phyloP scores from a whole-genome alignment of 139 green algal species.

The Desmodesmus armatus region DNA sequence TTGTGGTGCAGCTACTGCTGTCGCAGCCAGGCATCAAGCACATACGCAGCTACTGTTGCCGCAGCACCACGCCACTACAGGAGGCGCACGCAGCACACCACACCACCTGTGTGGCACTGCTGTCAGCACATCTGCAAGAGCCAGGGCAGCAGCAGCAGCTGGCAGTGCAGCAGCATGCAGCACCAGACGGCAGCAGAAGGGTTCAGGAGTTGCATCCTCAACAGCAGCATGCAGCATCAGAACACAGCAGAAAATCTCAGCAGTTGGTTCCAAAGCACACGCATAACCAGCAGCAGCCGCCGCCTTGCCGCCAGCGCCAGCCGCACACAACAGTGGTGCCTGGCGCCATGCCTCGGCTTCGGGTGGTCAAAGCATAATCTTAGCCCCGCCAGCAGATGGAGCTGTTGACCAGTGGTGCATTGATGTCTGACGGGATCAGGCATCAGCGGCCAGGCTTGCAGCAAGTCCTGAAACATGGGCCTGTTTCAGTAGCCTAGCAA shows the following conservation, averaged over 20 bases:
- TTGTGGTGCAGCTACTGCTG: conserved; percentile 32
- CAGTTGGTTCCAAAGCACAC: background rate
- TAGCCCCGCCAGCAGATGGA: no score
- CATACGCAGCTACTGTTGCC: conserved; percentile 15
- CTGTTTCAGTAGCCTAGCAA: no score
- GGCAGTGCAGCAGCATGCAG: background rate
- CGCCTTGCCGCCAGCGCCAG: background rate
- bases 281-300: background rate
- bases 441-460: no score
- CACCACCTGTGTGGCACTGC: background rate
- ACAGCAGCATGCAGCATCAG: background rate
- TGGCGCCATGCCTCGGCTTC: background rate
- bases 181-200: background rate
- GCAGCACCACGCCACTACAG: background rate
- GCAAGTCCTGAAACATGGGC: no score
- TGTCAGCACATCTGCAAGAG: background rate
- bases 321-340: background rate
- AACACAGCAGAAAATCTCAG: background rate
- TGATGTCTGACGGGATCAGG: no score
- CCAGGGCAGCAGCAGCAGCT: background rate
- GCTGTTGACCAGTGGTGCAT: no score
- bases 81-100: conserved; percentile 20
- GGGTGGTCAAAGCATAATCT: no score
- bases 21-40: conserved; percentile 18
- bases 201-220: background rate